Percentiles rank a stretch among this genome's conserved stretches.
phyloP scores from a whole-genome alignment of 2,329 filamentous ascomycete species.

The Exophiala sideris region DNA sequence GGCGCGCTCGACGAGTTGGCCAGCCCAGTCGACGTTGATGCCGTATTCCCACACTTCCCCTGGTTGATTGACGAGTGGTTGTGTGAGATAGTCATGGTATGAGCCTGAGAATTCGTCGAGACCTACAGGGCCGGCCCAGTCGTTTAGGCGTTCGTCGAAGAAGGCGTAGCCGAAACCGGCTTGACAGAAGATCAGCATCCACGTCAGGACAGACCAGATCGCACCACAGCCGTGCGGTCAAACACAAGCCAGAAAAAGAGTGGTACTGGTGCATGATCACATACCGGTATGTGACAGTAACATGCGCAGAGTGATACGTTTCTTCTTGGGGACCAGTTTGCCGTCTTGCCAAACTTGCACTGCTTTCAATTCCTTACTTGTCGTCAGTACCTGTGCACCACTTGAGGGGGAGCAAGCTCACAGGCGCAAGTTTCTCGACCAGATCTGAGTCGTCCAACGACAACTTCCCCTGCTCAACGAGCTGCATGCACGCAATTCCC shows the following conservation, averaged over 20 bases:
- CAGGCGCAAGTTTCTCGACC: constrained; percentile 44
- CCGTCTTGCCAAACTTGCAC: constrained; percentile 44
- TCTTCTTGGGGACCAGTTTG: constrained; percentile 37
- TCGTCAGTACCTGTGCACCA: not conserved
- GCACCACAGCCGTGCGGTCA: not conserved
- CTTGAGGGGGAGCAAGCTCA: constrained; percentile 8
- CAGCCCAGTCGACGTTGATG: constrained; percentile 55
- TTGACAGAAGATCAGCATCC: constrained; percentile 1
- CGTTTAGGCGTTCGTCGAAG: constrained; percentile 43
- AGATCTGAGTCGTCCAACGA: constrained; percentile 49
- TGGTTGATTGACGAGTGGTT: constrained; percentile 62
- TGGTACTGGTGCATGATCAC: constrained; percentile 19
- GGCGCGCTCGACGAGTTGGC: constrained; percentile 47
- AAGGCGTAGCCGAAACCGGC: constrained; percentile 46
- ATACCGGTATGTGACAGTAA: constrained; percentile 50
- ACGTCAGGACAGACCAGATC: not conserved
- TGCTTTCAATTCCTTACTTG: constrained; percentile 43
- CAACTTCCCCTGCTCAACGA: constrained; percentile 52
- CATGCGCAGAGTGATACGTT: constrained; percentile 50
- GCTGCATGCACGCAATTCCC: constrained; percentile 55
- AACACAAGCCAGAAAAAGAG: not conserved
- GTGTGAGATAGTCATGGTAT: constrained; percentile 45
- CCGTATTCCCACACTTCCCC: constrained; percentile 62
- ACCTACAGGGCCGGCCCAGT: constrained; percentile 45
- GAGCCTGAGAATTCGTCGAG: constrained; percentile 56